A percentile compares a stretch with the other conserved stretches of the same genome.
Conservation (phyloP, 768 basidiomycete species). For the Paxillus involutus region DNA sequence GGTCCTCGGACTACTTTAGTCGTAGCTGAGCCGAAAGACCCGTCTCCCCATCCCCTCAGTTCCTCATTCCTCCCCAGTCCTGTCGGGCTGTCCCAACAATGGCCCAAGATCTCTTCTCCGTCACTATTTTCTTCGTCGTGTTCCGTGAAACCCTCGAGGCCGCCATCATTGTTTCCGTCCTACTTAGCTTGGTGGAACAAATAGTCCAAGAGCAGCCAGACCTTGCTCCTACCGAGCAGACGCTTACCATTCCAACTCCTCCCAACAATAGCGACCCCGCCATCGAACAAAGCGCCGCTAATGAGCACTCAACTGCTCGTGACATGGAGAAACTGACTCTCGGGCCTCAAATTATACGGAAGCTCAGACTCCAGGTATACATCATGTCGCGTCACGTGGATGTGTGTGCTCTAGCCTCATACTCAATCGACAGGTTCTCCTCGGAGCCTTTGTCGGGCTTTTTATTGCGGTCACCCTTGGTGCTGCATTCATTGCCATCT, state of each 20-base stretch:
- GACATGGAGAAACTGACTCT: constrained; percentile 28
- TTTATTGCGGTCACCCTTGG: constrained; percentile 80
- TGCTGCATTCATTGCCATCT: constrained; percentile 89
- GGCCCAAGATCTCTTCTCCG: constrained; percentile 75
- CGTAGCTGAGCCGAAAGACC: background rate
- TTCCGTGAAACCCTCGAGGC: constrained; percentile 95
- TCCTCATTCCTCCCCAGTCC: constrained; percentile 9
- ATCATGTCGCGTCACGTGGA: background rate
- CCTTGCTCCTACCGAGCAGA: background rate
- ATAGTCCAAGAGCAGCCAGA: constrained; percentile 50
- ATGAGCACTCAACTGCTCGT: constrained; percentile 16
- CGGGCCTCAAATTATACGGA: constrained; percentile 53
- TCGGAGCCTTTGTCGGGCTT: constrained; percentile 76
- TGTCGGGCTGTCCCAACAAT: constrained; percentile 34
- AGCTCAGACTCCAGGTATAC: constrained; percentile 66
- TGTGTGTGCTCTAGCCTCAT: background rate
- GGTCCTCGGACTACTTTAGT: background rate
- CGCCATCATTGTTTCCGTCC: constrained; percentile 87
- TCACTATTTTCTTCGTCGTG: constrained; percentile 95
- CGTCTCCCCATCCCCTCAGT: background rate
- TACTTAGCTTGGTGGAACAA: constrained; percentile 90
- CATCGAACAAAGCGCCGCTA: background rate
- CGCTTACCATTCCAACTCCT: background rate
- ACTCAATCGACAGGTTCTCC: constrained; percentile 54
- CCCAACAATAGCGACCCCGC: constrained; percentile 5